Base-by-base conservation (phyloP, 345 rosid genomes). In the Lepidium aucheri region DNA sequence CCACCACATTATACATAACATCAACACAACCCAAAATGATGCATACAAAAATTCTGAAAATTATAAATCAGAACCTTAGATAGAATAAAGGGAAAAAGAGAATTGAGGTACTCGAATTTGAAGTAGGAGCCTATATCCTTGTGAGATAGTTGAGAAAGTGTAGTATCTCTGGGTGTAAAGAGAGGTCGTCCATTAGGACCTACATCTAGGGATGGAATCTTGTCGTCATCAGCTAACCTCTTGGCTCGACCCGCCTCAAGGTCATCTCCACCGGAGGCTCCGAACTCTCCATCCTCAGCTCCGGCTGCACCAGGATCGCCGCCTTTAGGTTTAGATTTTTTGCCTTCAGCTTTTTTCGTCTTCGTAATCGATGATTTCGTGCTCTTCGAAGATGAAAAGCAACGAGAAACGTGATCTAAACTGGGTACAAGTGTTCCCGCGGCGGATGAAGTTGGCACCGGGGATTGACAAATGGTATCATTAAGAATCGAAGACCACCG, bases 131-230 rank as follows among this genome's bases (percentile, higher is more conserved):
- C 77, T 24, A 80, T 43, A 63, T 94, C 92, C 44, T 63, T 75
- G 63, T 80, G 81, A 16, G 89, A 64, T 43, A 90, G 95, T 60
- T 70, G 76, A 46, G 99, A 88, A 34, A 94, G 84, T 0, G 83
- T 70, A 13, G 79, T 67, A 8, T 83, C 65, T 43, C 79, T 60
- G 36, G 84, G 70, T 67, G 97, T 86, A 77, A 94, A 94, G 60
- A 94, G 86, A 49, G 89, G 87, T n/a, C 80, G 76, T 18, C 83
- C 81, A 38, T 83, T 79, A 66, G 85, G 84, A 35, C 96, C 89
- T 50, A 85, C 79, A 66, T 90, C 86, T 4, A 86, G 81, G 15
- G 95, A 85, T 3, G 85, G 86, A 61, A 77, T 42, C 44, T 76
- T 83, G 40, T 86, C 99, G 44, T 90, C 97, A 63, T 76, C 78